Base-by-base conservation (phyloP, 2,329 filamentous ascomycete genomes). In the Myrmaecium sp. region DNA sequence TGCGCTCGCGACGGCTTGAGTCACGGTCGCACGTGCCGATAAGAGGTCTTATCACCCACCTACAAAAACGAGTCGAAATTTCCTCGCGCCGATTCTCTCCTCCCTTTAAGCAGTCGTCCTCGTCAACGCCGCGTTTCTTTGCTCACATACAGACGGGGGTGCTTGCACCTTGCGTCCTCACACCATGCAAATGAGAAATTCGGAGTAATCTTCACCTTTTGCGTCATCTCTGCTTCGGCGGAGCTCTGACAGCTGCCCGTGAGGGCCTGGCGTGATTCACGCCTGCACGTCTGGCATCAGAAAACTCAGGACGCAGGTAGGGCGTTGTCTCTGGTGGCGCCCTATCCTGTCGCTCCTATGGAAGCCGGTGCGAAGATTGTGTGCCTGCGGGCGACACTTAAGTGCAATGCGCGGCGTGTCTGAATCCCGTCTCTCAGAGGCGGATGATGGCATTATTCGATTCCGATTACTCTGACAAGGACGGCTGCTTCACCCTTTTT, bases 281-380 rank as follows among this genome's bases (percentile, higher is more conserved):
- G 78, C 69, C 65, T 80, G 79, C 76, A 81, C 39, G 22, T 71
- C 64, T 62, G 79, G 77, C 78, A 89, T 84, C 76, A 86, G 80
- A 86, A 83, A 86, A 41, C 66, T 63, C 69, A 75, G 76, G 78
- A 72, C 55, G 47, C 40, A 43, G 35, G 34, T 40, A 39, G 31
- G 26, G 42, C 38, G 35, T 42, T 43, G 36, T 33, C 35, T 16
- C 39, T 42, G 50, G 42, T 31, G 38, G 36, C 25, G 30, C 17
- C 14, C 21, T 15, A 13, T 25, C 32, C 37, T 28, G 34, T 31
- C 31, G 28, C 32, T 28, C 72, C 77, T 79, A 74, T 89, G 80
- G 80, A 77, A 80, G 80, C 72, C 74, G 66, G 77, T 83, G 79
- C 78, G 79, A 78, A 86, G 80, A 84, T 86, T 73, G 79, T 84